Percentiles rank a stretch among this genome's conserved stretches.
These are phyloP conservation scores for Salix purpurea DNA, from an alignment of 345 rosid species.

Conservation along the genomic window DNA sequence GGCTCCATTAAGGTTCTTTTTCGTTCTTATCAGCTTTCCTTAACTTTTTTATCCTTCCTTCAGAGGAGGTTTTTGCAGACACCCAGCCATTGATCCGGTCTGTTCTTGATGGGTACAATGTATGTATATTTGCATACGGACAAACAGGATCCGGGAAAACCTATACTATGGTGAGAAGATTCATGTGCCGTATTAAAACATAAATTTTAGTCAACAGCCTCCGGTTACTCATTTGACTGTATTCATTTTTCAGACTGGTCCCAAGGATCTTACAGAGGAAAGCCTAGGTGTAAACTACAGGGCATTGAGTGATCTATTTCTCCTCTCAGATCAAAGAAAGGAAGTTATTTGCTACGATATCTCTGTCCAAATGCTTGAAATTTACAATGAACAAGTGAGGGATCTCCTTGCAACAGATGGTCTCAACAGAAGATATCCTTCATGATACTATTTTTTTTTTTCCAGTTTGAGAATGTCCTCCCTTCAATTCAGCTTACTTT, in stretches of 20 bases:
- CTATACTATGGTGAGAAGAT: conserved; percentile 28
- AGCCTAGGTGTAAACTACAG: conserved; percentile 32
- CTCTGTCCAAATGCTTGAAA: conserved; percentile 33
- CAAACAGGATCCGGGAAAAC: conserved; percentile 38
- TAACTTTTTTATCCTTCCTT: background rate
- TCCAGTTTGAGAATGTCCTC: background rate
- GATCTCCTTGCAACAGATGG: conserved; percentile 26
- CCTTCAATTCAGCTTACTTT: conserved; percentile 1
- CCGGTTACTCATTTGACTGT: background rate
- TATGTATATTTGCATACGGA: conserved; percentile 35
- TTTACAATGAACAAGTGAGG: conserved; percentile 34
- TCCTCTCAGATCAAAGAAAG: conserved; percentile 28
- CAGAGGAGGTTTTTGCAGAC: conserved; percentile 33
- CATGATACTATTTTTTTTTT: conserved; percentile 6
- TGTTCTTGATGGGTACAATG: conserved; percentile 33
- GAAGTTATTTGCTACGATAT: conserved; percentile 26
- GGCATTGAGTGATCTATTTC: conserved; percentile 34
- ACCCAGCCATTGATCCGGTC: conserved; percentile 35
- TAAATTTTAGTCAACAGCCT: background rate
- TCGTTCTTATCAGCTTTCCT: background rate
- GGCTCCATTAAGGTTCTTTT: background rate
- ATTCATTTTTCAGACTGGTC: conserved; percentile 28
- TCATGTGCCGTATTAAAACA: background rate
- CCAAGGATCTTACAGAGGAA: conserved; percentile 28
- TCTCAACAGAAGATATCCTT: conserved; percentile 34